phyloP scores from a whole-genome alignment of 129 eudicot species.

The Heracleum sosnowskyi region DNA sequence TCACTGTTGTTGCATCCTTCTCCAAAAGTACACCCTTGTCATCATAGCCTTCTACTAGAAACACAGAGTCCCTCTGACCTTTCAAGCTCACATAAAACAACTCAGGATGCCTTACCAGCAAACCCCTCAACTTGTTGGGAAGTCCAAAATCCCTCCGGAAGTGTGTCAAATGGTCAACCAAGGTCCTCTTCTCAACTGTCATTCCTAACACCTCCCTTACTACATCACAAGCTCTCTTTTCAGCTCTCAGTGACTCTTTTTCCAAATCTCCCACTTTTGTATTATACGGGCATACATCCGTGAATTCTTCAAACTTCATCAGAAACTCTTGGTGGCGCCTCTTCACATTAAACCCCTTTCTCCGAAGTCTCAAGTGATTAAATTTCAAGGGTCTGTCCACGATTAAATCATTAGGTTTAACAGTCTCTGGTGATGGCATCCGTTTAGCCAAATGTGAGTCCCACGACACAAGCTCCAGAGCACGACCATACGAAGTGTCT shows the following conservation, averaged over 20 bases:
- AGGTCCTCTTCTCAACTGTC: conserved; percentile 81
- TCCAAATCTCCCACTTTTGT: conserved; percentile 45
- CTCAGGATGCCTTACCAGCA: conserved; percentile 93
- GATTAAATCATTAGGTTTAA: conserved; percentile 40
- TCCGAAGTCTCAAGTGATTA: conserved; percentile 68
- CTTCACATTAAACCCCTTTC: conserved; percentile 66
- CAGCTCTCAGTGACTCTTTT: conserved; percentile 59
- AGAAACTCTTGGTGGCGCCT: conserved; percentile 62
- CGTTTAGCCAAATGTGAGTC: conserved; percentile 48
- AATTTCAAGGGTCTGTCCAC: conserved; percentile 91
- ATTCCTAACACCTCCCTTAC: conserved; percentile 56
- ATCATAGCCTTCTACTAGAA: conserved; percentile 75
- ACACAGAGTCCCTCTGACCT: conserved; percentile 86
- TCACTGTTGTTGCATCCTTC: conserved; percentile 43
- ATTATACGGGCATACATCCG: conserved; percentile 69
- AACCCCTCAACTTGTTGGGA: conserved; percentile 72
- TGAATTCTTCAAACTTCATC: conserved; percentile 54
- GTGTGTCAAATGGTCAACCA: conserved; percentile 89
- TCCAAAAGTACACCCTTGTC: conserved; percentile 56
- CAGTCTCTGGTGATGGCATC: conserved; percentile 36
- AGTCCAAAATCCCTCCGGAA: conserved; percentile 88
- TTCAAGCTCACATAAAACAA: conserved; percentile 79
- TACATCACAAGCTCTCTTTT: conserved; percentile 89
- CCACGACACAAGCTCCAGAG: conserved; percentile 87
- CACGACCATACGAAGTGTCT: conserved; percentile 90